These are phyloP conservation scores for Ustilago bromivora DNA, from an alignment of 1,284 basidiomycete genomes.

Conservation along the genomic window DNA sequence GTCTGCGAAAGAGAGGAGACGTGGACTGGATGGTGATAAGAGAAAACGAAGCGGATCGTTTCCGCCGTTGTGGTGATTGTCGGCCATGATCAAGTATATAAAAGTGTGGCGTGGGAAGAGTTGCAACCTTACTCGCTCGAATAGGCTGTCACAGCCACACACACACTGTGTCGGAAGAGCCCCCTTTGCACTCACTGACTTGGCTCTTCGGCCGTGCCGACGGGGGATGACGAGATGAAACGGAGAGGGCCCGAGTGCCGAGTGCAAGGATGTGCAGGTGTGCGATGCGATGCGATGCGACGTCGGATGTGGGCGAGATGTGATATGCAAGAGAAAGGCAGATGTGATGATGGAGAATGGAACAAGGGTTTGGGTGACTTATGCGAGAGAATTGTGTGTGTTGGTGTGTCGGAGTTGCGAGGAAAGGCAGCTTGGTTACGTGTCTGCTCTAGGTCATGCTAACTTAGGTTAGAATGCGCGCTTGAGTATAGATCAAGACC, in stretches of 20 bases:
- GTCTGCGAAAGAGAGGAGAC: conserved; percentile 44
- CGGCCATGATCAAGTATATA: conserved; percentile 16
- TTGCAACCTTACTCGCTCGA: neutral
- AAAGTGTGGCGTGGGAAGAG: neutral
- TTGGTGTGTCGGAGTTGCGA: neutral
- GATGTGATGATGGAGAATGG: conserved; percentile 4
- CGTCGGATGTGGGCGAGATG: neutral
- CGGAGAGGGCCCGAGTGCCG: neutral
- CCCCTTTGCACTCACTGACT: neutral
- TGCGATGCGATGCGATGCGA: neutral
- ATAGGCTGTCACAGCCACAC: too few relatives aligned
- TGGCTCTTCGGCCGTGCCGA: neutral
- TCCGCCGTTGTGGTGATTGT: conserved; percentile 21
- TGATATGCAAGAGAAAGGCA: conserved; percentile 1
- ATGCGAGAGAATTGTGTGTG: neutral
- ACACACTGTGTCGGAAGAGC: neutral
- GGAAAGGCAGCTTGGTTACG: neutral
- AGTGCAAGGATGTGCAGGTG: neutral
- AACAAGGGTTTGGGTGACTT: conserved; percentile 16
- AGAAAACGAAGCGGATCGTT: conserved; percentile 39
- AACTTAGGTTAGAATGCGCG: neutral
- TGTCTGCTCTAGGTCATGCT: neutral
- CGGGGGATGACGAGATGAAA: too few relatives aligned
- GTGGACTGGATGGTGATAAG: conserved; percentile 34
- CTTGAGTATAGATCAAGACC: neutral